These are phyloP conservation scores for Rhodamnia argentea DNA, from an alignment of 345 rosid species.

Conservation along the genomic window DNA sequence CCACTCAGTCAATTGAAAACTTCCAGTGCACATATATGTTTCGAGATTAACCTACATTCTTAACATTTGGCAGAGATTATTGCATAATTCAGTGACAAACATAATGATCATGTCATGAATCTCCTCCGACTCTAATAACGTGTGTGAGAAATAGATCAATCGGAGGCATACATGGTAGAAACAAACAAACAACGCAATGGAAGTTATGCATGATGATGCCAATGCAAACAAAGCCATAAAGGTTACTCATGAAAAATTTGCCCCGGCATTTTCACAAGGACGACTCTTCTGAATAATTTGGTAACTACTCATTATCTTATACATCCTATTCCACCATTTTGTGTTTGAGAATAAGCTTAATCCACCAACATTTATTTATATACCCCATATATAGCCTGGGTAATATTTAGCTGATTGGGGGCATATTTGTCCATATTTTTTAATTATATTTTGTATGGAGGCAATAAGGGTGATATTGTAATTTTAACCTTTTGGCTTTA, in stretches of 20 bases:
- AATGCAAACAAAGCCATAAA: neutral
- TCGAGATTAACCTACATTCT: neutral
- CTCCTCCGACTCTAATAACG: no score
- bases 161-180: neutral
- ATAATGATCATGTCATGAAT: neutral
- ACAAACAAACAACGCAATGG: neutral
- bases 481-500: neutral
- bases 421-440: neutral
- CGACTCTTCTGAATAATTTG: neutral
- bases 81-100: neutral
- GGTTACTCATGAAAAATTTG: neutral
- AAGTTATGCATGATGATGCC: neutral
- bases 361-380: neutral
- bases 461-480: neutral
- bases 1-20: slow-evolving; percentile 7
- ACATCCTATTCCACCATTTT: neutral
- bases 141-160: neutral
- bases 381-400: neutral
- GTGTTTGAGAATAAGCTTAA: neutral
- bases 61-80: neutral
- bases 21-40: neutral
- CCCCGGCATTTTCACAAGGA: neutral
- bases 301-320: neutral
- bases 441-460: neutral
- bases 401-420: neutral